phyloP scores from a whole-genome alignment of 1,284 basidiomycete genomes.

The Trametes pubescens region DNA sequence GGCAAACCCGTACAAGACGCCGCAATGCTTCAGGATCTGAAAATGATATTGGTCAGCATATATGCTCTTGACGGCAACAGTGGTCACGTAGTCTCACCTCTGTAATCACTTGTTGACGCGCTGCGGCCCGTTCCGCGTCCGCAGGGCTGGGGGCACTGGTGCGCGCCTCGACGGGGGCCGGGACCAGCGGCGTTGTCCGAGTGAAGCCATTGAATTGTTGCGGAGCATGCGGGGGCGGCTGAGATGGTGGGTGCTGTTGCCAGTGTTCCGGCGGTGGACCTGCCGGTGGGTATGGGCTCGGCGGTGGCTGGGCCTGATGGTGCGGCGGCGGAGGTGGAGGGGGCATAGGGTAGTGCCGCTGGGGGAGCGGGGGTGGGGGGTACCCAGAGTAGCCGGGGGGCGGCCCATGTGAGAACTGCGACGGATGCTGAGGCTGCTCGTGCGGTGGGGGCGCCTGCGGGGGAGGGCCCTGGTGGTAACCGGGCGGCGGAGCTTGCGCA shows the following conservation, averaged over 20 bases:
- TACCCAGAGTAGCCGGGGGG: conserved; percentile 36
- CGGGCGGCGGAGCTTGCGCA: conserved; percentile 39
- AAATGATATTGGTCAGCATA: conserved; percentile 1
- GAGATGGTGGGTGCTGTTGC: conserved; percentile 43
- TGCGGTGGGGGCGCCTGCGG: conserved; percentile 36
- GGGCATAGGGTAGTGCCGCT: conserved; percentile 38
- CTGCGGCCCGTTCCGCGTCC: conserved; percentile 32
- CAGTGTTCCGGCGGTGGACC: conserved; percentile 46
- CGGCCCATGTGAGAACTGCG: conserved; percentile 33
- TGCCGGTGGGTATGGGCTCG: conserved; percentile 40
- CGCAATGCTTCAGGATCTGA: conserved; percentile 70
- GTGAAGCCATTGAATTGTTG: conserved; percentile 37
- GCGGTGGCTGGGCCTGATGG: conserved; percentile 40
- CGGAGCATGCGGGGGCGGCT: conserved; percentile 32
- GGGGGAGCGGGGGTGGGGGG: conserved; percentile 36
- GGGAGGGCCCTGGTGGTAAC: conserved; percentile 36
- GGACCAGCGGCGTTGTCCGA: conserved; percentile 43
- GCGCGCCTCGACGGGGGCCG: conserved; percentile 47
- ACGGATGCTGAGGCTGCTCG: conserved; percentile 39
- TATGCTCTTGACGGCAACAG: too few relatives aligned
- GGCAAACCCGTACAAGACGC: conserved; percentile 66
- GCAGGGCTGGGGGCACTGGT: conserved; percentile 25
- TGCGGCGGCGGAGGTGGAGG: conserved; percentile 37
- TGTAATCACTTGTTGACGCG: conserved; percentile 35
- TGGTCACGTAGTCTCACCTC: conserved; percentile 27